Evolutionary conservation across 2,329 filamentous ascomycete species (phyloP).

Genomic region (Hirsutella thompsonii): DNA sequence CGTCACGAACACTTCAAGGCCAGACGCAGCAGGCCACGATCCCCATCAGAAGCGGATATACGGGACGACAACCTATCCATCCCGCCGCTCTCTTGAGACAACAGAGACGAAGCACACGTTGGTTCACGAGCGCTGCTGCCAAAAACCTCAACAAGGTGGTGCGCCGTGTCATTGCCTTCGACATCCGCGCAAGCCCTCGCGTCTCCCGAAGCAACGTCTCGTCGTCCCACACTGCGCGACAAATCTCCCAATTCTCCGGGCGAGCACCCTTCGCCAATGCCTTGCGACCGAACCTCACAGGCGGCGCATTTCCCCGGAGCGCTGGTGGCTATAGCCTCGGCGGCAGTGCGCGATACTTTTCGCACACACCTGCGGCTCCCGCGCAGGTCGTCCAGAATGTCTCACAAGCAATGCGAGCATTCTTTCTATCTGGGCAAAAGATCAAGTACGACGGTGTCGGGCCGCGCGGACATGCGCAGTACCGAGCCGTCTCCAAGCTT

Average conservation of each 20-base stretch:
- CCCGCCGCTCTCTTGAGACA: constrained; percentile 38
- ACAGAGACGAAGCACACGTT: constrained; percentile 28
- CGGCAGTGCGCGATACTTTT: constrained; percentile 77
- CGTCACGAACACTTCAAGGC: constrained; percentile 29
- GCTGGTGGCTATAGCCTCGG: constrained; percentile 75
- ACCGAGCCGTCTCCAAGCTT: constrained; percentile 60
- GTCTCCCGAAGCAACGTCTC: constrained; percentile 37
- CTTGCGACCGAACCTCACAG: constrained; percentile 83
- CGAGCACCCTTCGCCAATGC: constrained; percentile 79
- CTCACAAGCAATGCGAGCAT: constrained; percentile 83
- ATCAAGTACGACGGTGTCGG: constrained; percentile 73
- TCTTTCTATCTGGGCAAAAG: constrained; percentile 83
- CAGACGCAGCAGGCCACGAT: constrained; percentile 29
- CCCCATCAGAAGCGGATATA: constrained; percentile 24
- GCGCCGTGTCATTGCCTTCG: constrained; percentile 38
- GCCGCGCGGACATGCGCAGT: constrained; percentile 62
- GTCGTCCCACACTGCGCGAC: constrained; percentile 33
- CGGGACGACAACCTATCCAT: constrained; percentile 37
- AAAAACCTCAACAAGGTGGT: constrained; percentile 30
- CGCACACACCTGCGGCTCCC: constrained; percentile 70
- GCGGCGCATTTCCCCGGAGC: constrained; percentile 69
- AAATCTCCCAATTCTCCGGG: constrained; percentile 49
- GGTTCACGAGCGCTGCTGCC: constrained; percentile 32
- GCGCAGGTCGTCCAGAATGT: constrained; percentile 92
- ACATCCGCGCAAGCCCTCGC: constrained; percentile 16